A percentile compares a stretch with the other conserved stretches of the same genome.
Conservation (phyloP, 345 rosid genomes). For the Rhizophora apiculata region DNA sequence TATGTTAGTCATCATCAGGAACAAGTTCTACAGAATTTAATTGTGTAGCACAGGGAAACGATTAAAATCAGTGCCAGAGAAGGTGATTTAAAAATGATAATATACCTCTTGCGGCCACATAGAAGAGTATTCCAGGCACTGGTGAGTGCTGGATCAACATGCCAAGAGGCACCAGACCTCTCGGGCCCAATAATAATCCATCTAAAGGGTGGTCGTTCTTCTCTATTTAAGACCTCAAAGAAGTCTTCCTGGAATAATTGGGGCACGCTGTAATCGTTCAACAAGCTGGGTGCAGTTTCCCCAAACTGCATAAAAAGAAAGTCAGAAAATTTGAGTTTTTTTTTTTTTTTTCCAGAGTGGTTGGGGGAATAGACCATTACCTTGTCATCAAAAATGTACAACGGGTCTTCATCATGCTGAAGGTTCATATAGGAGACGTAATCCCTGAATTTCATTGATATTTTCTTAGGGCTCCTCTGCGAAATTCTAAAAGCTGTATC, state of each 20-base stretch:
- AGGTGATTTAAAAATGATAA: neutral
- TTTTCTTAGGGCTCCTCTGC: constrained; percentile 61
- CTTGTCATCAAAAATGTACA: constrained; percentile 90
- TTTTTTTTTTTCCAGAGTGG: no score
- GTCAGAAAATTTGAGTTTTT: constrained; percentile 4
- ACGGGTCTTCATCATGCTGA: constrained; percentile 95
- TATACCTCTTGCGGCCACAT: constrained; percentile 89
- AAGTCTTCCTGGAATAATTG: constrained; percentile 83
- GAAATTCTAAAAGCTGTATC: constrained; percentile 74
- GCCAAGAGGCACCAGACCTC: constrained; percentile 99
- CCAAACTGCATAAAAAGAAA: constrained; percentile 61
- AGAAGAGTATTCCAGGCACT: constrained; percentile 98
- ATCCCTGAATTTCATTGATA: constrained; percentile 76
- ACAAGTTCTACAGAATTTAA: neutral
- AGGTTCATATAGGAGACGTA: constrained; percentile 65
- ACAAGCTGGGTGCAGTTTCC: constrained; percentile 68
- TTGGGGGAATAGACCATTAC: constrained; percentile 25
- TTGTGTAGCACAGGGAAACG: neutral
- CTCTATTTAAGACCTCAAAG: constrained; percentile 68
- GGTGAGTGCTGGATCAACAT: constrained; percentile 96
- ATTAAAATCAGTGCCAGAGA: no score
- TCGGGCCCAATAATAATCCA: constrained; percentile 97
- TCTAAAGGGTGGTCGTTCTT: constrained; percentile 77
- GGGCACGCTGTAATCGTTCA: constrained; percentile 81
- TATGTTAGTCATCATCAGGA: neutral